phyloP scores from a whole-genome alignment of 148 eudicot species.

The Vaccinium corymbosum region DNA sequence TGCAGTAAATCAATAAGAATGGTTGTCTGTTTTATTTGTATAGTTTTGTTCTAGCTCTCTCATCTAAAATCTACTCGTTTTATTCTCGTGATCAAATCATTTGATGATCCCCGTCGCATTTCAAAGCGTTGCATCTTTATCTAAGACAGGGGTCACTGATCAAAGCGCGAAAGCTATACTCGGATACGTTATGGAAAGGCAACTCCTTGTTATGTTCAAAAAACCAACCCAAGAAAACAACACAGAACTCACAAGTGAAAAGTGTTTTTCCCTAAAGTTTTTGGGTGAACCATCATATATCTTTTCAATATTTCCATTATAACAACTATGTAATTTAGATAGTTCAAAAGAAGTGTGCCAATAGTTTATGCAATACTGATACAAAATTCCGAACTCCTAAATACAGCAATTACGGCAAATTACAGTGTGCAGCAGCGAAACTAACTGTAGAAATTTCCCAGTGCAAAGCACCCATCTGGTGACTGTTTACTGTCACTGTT shows the following conservation, averaged over 20 bases:
- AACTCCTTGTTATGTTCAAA: too few species aligned
- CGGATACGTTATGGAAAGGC: too few species aligned
- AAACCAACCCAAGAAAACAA: too few species aligned
- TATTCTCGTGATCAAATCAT: too few species aligned
- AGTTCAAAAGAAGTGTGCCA: background rate
- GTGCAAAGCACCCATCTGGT: background rate
- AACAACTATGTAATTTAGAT: background rate
- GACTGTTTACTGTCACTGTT: background rate
- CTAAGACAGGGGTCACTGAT: too few species aligned
- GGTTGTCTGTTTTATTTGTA: too few species aligned
- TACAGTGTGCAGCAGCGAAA: background rate
- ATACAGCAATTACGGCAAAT: background rate
- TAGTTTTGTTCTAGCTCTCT: too few species aligned
- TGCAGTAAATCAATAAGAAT: too few species aligned
- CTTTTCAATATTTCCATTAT: background rate
- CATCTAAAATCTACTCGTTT: too few species aligned
- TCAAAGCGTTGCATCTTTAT: too few species aligned
- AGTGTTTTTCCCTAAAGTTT: background rate
- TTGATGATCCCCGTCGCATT: too few species aligned
- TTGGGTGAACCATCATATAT: slow-evolving; percentile 1
- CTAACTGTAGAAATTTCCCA: background rate
- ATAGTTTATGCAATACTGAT: background rate
- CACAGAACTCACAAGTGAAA: background rate
- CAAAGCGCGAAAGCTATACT: too few species aligned
- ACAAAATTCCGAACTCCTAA: background rate